These are phyloP conservation scores for Geotrichum fermentans DNA, from an alignment of 1,139 yeast genomes.

Conservation along the genomic window DNA sequence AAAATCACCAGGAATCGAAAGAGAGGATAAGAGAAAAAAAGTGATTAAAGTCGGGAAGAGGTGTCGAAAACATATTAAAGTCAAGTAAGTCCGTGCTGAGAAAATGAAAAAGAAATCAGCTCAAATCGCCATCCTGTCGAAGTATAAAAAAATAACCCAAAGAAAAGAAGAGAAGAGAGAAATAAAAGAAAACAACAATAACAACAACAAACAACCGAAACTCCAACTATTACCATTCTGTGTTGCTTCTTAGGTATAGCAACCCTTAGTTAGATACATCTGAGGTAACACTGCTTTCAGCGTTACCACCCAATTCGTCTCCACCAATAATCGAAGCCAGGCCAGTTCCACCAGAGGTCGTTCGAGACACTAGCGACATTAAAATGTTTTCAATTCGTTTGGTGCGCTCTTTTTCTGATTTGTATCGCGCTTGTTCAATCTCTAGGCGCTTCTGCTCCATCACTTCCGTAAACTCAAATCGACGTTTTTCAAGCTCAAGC, in stretches of 20 bases:
- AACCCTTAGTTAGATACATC: background rate
- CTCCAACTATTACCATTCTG: background rate
- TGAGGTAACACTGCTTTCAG: background rate
- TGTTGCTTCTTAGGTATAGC: background rate
- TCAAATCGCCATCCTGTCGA: too few relatives aligned
- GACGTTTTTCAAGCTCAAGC: constrained; percentile 14
- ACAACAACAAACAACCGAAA: background rate
- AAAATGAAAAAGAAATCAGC: too few relatives aligned
- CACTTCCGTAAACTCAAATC: constrained; percentile 7
- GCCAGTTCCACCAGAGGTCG: background rate
- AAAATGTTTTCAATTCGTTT: constrained; percentile 14
- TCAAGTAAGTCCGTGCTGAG: too few relatives aligned
- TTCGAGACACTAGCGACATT: constrained; percentile 8
- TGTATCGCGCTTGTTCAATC: constrained; percentile 14
- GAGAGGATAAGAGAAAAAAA: background rate
- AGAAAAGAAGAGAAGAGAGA: background rate
- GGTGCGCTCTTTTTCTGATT: constrained; percentile 14
- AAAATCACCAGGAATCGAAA: background rate
- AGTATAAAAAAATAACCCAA: too few relatives aligned
- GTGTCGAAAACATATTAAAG: too few relatives aligned
- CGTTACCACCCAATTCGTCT: background rate
- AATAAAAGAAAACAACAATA: background rate
- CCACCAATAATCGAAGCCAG: background rate
- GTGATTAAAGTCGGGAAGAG: background rate
- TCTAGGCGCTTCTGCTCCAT: constrained; percentile 15